phyloP scores from a whole-genome alignment of 2,329 filamentous ascomycete species.

The Nectriaceae sp. region DNA sequence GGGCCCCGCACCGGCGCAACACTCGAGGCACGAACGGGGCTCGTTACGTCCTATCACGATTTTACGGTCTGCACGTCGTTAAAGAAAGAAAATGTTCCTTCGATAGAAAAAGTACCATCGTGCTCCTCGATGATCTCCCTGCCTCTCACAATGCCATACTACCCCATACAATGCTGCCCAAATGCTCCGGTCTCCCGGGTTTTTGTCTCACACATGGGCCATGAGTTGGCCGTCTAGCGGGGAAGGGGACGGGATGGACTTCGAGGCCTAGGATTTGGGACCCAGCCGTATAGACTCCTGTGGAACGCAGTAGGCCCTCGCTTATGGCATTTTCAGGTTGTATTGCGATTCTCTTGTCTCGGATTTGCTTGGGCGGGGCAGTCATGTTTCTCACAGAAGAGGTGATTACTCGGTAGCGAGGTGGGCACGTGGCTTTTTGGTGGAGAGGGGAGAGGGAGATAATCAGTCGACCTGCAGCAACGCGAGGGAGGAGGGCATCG shows the following conservation, averaged over 20 bases:
- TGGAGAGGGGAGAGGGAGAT: too few relatives aligned
- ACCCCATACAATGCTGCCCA: too few relatives aligned
- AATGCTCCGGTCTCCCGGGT: conserved; percentile 1
- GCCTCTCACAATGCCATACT: conserved; percentile 3
- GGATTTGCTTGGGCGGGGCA: neutral
- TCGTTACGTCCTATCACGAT: conserved; percentile 27
- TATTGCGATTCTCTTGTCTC: neutral
- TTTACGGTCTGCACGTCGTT: conserved; percentile 30
- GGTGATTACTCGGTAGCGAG: too few relatives aligned
- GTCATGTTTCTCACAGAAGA: neutral
- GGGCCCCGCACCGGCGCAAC: conserved; percentile 19
- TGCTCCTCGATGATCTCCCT: conserved; percentile 15
- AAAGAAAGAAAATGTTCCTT: conserved; percentile 30
- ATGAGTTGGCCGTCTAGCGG: conserved; percentile 8
- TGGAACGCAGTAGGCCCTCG: too few relatives aligned
- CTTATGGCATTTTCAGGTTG: too few relatives aligned
- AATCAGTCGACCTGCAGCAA: too few relatives aligned
- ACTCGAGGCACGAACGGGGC: conserved; percentile 13
- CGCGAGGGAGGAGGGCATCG: too few relatives aligned
- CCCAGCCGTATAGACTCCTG: too few relatives aligned
- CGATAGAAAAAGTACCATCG: conserved; percentile 21
- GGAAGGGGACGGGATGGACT: neutral
- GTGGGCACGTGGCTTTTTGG: neutral
- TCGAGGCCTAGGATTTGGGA: too few relatives aligned
- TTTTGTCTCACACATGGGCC: conserved; percentile 18